These are phyloP conservation scores for Cochliopodium minus DNA, from an alignment of 208 protist species.

Conservation along the genomic window DNA sequence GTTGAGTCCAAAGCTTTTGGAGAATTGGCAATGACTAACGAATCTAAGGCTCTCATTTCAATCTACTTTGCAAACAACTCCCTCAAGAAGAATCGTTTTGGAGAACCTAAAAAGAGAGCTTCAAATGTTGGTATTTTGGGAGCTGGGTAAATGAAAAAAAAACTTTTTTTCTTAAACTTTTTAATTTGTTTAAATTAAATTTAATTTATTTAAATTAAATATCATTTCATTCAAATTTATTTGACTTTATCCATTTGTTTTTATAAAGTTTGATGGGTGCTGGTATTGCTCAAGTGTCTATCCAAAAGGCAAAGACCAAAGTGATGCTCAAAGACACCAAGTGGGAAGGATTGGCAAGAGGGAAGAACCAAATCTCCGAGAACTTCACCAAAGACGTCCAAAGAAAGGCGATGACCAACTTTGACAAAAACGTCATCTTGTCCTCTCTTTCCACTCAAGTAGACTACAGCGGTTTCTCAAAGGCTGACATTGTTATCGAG, in stretches of 20 bases:
- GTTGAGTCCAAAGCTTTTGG: conserved; percentile 49
- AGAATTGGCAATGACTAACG: conserved; percentile 47
- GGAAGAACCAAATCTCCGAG: conserved; percentile 44
- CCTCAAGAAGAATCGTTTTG: conserved; percentile 40
- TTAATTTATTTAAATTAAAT: no score
- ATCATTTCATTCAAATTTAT: no score
- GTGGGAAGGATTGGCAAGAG: conserved; percentile 44
- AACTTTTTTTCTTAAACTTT: not conserved
- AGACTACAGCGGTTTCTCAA: conserved; percentile 40
- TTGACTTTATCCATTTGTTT: no score
- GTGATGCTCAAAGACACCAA: conserved; percentile 34
- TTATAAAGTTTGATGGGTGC: conserved; percentile 61
- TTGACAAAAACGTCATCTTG: conserved; percentile 42
- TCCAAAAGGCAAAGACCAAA: not conserved
- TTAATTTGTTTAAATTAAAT: conserved; percentile 45
- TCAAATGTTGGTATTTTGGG: not conserved
- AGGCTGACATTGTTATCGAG: conserved; percentile 60
- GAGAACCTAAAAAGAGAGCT: not conserved
- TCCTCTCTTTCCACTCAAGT: conserved; percentile 36
- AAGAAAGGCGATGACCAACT: conserved; percentile 35
- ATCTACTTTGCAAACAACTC: conserved; percentile 66
- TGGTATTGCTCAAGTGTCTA: conserved; percentile 58
- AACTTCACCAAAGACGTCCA: conserved; percentile 43
- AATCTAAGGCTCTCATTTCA: conserved; percentile 59
- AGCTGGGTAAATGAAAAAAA: not conserved